phyloP scores from a whole-genome alignment of 169 alveolate genomes.

The Neospora caninum region DNA sequence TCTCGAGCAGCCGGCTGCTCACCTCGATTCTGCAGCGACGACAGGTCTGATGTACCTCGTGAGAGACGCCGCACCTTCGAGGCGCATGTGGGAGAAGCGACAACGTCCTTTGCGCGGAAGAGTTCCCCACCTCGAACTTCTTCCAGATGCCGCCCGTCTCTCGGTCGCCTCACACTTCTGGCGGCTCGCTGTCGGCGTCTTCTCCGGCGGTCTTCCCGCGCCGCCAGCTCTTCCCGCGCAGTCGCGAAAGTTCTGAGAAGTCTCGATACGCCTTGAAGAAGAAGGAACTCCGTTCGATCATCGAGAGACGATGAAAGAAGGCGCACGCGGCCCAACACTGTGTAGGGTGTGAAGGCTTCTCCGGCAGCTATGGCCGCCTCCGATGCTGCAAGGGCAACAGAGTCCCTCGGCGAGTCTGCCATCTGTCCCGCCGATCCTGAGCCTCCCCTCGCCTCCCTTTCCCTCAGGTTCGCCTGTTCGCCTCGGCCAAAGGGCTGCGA shows the following conservation, averaged over 20 bases:
- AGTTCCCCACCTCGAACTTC: no score
- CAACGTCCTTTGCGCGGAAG: no score
- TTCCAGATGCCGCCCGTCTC: background rate
- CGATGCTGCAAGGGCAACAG: background rate
- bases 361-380: background rate
- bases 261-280: constrained; percentile 13
- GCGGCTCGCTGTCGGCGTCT: background rate
- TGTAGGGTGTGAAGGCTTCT: constrained; percentile 14
- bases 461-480: no score
- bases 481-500: background rate
- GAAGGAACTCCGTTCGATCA: background rate
- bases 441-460: background rate
- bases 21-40: no score
- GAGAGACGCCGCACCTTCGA: no score
- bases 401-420: background rate
- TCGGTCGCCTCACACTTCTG: background rate
- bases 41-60: no score
- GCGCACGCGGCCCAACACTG: background rate
- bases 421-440: background rate
- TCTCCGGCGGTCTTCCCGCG: background rate
- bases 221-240: background rate
- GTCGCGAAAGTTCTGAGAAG: background rate
- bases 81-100: no score
- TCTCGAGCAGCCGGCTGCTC: no score
- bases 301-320: background rate